These are phyloP conservation scores for Ascochyta koolunga DNA, from an alignment of 2,329 filamentous ascomycete species.

Conservation along the genomic window DNA sequence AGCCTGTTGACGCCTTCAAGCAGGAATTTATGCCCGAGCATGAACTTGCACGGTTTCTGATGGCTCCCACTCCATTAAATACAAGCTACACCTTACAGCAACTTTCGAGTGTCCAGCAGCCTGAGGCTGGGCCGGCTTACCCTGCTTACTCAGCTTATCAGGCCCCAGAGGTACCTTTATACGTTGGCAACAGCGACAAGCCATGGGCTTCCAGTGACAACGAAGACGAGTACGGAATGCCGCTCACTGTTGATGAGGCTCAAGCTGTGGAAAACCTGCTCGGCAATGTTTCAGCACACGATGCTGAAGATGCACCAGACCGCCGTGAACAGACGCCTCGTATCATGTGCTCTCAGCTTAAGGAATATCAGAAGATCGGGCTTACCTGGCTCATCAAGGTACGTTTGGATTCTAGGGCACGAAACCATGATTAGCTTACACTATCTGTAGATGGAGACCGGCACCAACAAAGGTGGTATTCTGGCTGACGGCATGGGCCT, in stretches of 20 bases:
- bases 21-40: conserved; percentile 34
- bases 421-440: background rate
- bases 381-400: conserved; percentile 73
- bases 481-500: conserved; percentile 71
- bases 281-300: conserved; percentile 39
- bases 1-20: conserved; percentile 23
- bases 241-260: conserved; percentile 21
- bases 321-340: conserved; percentile 72
- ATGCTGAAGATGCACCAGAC: conserved; percentile 53
- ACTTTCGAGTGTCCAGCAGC: background rate
- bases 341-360: conserved; percentile 70
- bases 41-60: conserved; percentile 39
- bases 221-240: conserved; percentile 23
- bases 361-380: conserved; percentile 82
- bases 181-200: background rate
- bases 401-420: background rate
- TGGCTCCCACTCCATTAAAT: conserved; percentile 20
- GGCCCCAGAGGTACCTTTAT: conserved; percentile 13
- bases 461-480: conserved; percentile 75
- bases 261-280: conserved; percentile 41
- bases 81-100: conserved; percentile 24
- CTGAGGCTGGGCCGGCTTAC: background rate
- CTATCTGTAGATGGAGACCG: conserved; percentile 64
- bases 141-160: background rate
- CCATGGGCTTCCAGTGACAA: conserved; percentile 17